A percentile compares a stretch with the other conserved stretches of the same genome.
These are phyloP conservation scores for Boletus sp. DNA, from an alignment of 768 basidiomycete genomes.

Conservation along the genomic window DNA sequence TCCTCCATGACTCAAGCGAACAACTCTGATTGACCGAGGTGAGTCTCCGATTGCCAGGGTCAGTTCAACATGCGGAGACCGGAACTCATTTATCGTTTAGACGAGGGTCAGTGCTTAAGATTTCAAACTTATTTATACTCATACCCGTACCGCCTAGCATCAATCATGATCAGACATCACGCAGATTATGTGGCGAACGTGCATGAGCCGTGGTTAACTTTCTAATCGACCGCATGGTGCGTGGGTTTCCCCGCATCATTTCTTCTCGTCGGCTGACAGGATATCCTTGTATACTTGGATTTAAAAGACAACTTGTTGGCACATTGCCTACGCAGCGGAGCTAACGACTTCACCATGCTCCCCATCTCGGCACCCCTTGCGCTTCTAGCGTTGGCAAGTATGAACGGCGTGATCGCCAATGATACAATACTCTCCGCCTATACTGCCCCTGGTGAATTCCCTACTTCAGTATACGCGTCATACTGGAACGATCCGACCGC, in stretches of 20 bases:
- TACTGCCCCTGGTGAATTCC: slow-evolving; percentile 59
- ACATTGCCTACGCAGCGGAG: not conserved
- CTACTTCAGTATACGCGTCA: slow-evolving; percentile 53
- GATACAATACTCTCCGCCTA: slow-evolving; percentile 37
- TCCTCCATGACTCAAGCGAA: not conserved
- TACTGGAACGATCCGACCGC: slow-evolving; percentile 72
- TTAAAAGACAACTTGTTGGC: slow-evolving; percentile 3
- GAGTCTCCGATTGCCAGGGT: not conserved
- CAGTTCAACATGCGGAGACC: not conserved
- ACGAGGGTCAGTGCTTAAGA: not conserved
- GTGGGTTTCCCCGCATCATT: not conserved
- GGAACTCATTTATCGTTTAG: not conserved
- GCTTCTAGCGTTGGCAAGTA: slow-evolving; percentile 11
- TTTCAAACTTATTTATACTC: too few relatives aligned
- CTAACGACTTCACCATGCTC: slow-evolving; percentile 12
- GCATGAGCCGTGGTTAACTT: not conserved
- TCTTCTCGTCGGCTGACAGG: not conserved
- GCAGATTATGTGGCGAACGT: slow-evolving; percentile 13
- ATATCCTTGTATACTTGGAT: not conserved
- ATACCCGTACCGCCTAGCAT: not conserved
- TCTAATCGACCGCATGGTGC: not conserved
- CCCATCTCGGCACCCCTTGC: slow-evolving; percentile 6
- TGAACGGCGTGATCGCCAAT: not conserved
- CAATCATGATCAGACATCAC: not conserved
- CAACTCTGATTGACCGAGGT: not conserved